Base-by-base conservation (phyloP, 129 eudicot species). In the Apium graveolens region DNA sequence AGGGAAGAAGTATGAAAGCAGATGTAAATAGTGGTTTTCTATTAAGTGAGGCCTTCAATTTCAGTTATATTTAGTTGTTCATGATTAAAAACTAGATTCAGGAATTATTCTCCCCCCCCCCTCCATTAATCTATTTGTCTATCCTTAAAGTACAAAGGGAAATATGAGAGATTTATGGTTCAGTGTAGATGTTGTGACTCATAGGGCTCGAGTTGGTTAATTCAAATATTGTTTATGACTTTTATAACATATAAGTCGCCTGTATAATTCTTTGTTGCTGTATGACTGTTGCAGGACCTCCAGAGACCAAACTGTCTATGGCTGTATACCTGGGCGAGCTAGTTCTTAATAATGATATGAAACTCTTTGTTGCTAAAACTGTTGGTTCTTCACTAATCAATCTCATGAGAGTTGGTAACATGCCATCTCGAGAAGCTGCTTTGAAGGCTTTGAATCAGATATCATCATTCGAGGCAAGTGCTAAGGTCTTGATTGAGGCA, bases 391-490 rank as follows among this genome's bases (percentile, higher is more conserved):
- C 97, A 21, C 83, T 95, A 75, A 89, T 95, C 79, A 87, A 87
- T 78, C 88, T 95, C 48, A 90, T 92, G 97, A 91, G 82, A 81
- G 88, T 82, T 49, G 89, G 87, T 74, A 82, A 87, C 57, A 83
- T 88, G 72, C 86, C 81, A 80, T 87, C 98, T 21, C 81, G 98
- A 78, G 98, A 95, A 85, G 97, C 97, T 46, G 87, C 98, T 37
- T 82, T 95, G 62, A 95, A 90, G 85, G 97, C 98, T 43, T 70
- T 95, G 45, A 91, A 91, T 80, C 98, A 95, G 86, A 94, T 95
- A 63, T 95, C 98, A 16, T 90, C 97, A 10, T 87, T 86, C 10
- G 98, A 95, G 72, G 73, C 86, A 31, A 91, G 97, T 83, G 93
- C 97, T 27, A 87, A 85, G 82, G 79, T 92, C 73, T 79, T 95